Percentiles rank a stretch among this genome's conserved stretches.
phyloP scores from a whole-genome alignment of 2,329 filamentous ascomycete genomes.

The Sclerotinia borealis region DNA sequence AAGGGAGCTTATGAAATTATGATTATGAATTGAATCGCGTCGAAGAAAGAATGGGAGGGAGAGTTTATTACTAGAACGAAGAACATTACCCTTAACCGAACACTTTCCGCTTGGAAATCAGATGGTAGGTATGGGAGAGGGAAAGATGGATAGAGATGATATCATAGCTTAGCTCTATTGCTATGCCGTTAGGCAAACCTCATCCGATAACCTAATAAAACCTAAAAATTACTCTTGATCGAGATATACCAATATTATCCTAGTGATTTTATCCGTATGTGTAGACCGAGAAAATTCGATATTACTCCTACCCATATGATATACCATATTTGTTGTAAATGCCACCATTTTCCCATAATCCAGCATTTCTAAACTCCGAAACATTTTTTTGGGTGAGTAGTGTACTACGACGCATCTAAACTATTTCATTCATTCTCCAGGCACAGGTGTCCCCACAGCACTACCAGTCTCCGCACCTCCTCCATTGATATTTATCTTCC shows the following conservation, averaged over 20 bases:
- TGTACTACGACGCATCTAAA: neutral
- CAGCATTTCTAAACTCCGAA: neutral
- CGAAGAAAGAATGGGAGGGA: neutral
- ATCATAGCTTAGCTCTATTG: constrained; percentile 8
- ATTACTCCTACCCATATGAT: neutral
- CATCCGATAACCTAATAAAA: constrained; percentile 6
- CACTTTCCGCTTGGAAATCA: constrained; percentile 9
- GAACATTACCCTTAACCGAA: neutral
- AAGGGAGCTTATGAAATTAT: neutral
- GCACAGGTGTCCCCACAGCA: constrained; percentile 53
- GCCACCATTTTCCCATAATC: neutral
- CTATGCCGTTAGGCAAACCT: constrained; percentile 5
- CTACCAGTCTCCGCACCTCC: constrained; percentile 53
- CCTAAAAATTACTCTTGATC: constrained; percentile 2
- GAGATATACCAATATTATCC: neutral
- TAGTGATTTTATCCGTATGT: neutral
- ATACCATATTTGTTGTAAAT: neutral
- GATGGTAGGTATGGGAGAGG: constrained; percentile 3
- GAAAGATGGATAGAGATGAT: constrained; percentile 6
- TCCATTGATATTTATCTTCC: constrained; percentile 51
- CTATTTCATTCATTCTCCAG: constrained; percentile 26
- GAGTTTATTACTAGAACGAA: neutral
- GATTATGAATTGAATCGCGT: neutral
- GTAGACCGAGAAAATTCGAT: neutral
- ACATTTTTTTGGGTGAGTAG: neutral